Evolutionary conservation across 2,329 filamentous ascomycete genomes (phyloP).

Genomic region (Botrytis pseudocinerea): DNA sequence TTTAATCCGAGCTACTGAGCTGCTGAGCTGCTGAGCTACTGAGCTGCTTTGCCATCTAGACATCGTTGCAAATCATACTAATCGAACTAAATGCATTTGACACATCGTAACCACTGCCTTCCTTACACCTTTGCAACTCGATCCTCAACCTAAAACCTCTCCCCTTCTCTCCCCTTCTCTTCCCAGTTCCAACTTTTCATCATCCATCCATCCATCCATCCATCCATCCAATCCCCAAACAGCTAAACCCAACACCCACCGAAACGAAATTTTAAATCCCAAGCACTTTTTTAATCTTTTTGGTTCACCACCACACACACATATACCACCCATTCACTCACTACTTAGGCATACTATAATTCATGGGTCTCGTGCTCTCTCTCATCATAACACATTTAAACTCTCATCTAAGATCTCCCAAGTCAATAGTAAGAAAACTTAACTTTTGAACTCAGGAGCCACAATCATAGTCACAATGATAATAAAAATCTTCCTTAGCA

Average conservation of each 20-base stretch:
- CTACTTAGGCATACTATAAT: not conserved
- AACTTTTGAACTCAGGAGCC: not conserved
- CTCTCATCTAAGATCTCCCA: not conserved
- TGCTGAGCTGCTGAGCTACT: too few relatives aligned
- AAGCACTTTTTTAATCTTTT: not conserved
- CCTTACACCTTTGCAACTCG: not conserved
- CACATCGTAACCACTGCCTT: not conserved
- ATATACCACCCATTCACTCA: not conserved
- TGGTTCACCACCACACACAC: not conserved
- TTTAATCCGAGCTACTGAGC: not conserved
- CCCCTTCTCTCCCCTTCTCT: not conserved
- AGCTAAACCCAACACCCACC: not conserved
- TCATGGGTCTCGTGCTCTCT: not conserved
- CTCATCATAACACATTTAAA: not conserved
- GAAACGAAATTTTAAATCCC: not conserved
- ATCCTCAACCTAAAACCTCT: not conserved
- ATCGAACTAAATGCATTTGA: not conserved
- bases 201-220: too few relatives aligned
- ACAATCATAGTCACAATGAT: not conserved
- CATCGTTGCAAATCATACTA: not conserved
- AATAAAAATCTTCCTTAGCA: not conserved
- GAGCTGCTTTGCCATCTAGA: not conserved
- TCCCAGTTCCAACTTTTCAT: not conserved
- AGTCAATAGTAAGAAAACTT: not conserved
- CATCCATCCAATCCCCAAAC: not conserved